Base-by-base conservation (phyloP, 306 rosid species). In the Crataegus laevigata region DNA sequence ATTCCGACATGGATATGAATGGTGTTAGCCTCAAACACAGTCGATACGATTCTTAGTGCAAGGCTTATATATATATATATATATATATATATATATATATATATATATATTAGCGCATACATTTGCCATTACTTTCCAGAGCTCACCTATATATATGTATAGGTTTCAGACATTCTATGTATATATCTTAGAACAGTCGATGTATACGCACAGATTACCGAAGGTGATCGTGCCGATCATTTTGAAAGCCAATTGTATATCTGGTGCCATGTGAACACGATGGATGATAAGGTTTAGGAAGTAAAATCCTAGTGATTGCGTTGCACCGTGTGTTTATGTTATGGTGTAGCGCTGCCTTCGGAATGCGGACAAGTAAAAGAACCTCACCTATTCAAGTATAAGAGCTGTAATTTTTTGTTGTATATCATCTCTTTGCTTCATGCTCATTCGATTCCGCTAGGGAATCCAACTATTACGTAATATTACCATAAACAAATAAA, bases 131-230 rank as follows among this genome's bases (percentile, higher is more conserved):
- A 24, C 30, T n/a, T 3, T 45, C 34, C 28, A 65, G 47, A 42
- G 60, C 29, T 43, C 47, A 11, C 4, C 14, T 12, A 4, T 30
- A 67, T 26, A 59, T n/a, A 47, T 75, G 76, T 75, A 80, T 68
- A 75, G 76, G 72, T 62, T 80, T 80, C 60, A 59, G 36, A 26
- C 51, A 51, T 40, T 68, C 47, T 24, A 61, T 68, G 70, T 73
- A 74, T 66, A 19, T 38, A 30, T 57, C 12, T 45, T 61, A 68
- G n/a, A 68, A 52, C 36, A 34, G 68, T 8, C n/a, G 4, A 40
- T 51, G 66, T 69, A 75, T 15, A 67, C 66, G 29, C 19, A 34
- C 26, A 7, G 26, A 25, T 38, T 47, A 47, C 59, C 1, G 22
- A 26, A 74, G 51, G 47, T n/a, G n/a, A 42, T 34, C 21, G n/a